A percentile compares a stretch with the other conserved stretches of the same genome.
These are phyloP conservation scores for Solanum hybrid DNA, from an alignment of 305 asterid genomes.

Conservation along the genomic window DNA sequence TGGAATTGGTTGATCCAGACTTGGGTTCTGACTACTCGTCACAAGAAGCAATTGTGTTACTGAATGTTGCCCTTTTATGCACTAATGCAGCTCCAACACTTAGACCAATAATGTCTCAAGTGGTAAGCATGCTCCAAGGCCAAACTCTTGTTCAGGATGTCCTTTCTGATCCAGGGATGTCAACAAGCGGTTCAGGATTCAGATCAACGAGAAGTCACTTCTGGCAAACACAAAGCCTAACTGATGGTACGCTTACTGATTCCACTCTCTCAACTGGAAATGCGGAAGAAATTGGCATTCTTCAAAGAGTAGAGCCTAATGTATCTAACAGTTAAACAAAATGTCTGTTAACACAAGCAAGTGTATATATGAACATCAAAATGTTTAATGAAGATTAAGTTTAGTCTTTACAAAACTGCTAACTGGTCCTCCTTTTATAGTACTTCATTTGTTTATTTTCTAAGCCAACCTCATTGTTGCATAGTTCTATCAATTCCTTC, in stretches of 20 bases:
- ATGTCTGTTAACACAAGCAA: background rate
- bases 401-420: background rate
- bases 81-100: slow-evolving; percentile 85
- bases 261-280: slow-evolving; percentile 35
- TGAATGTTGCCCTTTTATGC: slow-evolving; percentile 76
- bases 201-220: slow-evolving; percentile 70
- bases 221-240: slow-evolving; percentile 64
- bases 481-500: background rate
- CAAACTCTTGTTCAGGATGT: slow-evolving; percentile 65
- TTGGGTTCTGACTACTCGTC: slow-evolving; percentile 60
- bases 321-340: background rate
- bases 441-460: background rate
- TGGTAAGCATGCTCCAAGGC: slow-evolving; percentile 94
- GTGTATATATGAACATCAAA: background rate
- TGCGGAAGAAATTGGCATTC: slow-evolving; percentile 18
- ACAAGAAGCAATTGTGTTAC: slow-evolving; percentile 64
- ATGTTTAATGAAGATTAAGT: background rate
- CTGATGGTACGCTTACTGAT: slow-evolving; percentile 28
- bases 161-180: slow-evolving; percentile 72
- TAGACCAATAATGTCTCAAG: slow-evolving; percentile 84
- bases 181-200: slow-evolving; percentile 41
- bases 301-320: slow-evolving; percentile 8
- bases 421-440: background rate
- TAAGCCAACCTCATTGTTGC: background rate
- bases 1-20: slow-evolving; percentile 70